These are phyloP conservation scores for Dendrocalamus latiflorus DNA, from an alignment of 202 grass and related monocot species.

Conservation along the genomic window DNA sequence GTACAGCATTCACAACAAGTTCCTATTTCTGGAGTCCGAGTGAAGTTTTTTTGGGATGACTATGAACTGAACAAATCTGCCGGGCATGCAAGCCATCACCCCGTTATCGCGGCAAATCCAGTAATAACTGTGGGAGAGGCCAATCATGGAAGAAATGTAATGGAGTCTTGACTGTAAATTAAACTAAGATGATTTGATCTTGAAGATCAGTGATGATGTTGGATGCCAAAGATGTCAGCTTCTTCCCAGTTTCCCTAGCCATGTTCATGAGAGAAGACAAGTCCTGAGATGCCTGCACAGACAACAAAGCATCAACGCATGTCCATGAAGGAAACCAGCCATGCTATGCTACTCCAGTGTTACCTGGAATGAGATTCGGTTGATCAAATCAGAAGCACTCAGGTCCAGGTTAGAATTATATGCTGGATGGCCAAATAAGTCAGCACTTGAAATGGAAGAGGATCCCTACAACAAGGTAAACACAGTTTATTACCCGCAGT, in stretches of 20 bases:
- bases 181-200: constrained; percentile 62
- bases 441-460: constrained; percentile 92
- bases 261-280: constrained; percentile 90
- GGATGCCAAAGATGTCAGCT: constrained; percentile 81
- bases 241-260: constrained; percentile 77
- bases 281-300: constrained; percentile 69
- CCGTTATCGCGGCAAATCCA: not conserved
- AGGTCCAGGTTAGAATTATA: constrained; percentile 53
- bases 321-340: not conserved
- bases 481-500: too few species aligned
- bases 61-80: constrained; percentile 19
- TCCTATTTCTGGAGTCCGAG: not conserved
- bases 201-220: constrained; percentile 87
- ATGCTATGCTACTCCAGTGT: not conserved
- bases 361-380: constrained; percentile 93
- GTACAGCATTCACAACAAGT: not conserved
- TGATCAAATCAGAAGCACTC: constrained; percentile 71
- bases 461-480: constrained; percentile 45
- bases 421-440: constrained; percentile 64
- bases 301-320: not conserved
- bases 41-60: not conserved
- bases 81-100: not conserved
- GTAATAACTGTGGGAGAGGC: not conserved
- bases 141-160: not conserved
- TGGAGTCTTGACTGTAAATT: constrained; percentile 11